Conservation (phyloP, 2,329 filamentous ascomycete species). For the Ophiocordyceps camponoti-saundersi region DNA sequence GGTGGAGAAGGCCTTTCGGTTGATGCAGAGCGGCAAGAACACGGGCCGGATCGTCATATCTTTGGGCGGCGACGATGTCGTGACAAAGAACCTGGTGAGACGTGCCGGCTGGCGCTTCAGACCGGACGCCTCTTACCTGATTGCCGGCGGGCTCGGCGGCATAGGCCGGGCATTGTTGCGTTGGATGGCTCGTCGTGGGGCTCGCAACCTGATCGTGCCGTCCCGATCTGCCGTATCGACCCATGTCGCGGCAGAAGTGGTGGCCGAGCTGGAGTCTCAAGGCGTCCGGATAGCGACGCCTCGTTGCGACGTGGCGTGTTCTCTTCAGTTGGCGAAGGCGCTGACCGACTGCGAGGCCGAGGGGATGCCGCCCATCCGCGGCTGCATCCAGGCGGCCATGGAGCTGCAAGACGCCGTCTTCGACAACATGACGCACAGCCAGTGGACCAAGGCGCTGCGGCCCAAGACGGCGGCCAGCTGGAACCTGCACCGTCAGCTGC, state of each 20-base stretch:
- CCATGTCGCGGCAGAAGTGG: background rate
- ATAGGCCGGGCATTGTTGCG: background rate
- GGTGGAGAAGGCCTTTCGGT: background rate
- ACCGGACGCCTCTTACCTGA: background rate
- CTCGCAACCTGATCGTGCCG: background rate
- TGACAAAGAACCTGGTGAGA: background rate
- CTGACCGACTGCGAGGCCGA: background rate
- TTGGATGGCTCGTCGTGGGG: background rate
- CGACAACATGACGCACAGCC: background rate
- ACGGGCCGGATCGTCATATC: background rate
- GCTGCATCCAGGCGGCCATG: background rate
- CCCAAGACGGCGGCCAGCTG: background rate
- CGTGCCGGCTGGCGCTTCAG: background rate
- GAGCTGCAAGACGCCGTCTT: background rate
- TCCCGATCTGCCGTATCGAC: background rate
- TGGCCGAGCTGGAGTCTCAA: background rate
- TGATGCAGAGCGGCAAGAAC: slow-evolving; percentile 1
- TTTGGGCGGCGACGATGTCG: background rate
- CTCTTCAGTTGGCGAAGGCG: background rate
- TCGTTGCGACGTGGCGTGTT: background rate
- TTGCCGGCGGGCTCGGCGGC: background rate
- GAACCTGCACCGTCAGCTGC: background rate
- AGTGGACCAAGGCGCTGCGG: background rate
- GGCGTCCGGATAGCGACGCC: background rate
- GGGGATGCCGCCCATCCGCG: background rate